phyloP scores from a whole-genome alignment of 495 filamentous ascomycete species.

The Penicillium longicatenatum region DNA sequence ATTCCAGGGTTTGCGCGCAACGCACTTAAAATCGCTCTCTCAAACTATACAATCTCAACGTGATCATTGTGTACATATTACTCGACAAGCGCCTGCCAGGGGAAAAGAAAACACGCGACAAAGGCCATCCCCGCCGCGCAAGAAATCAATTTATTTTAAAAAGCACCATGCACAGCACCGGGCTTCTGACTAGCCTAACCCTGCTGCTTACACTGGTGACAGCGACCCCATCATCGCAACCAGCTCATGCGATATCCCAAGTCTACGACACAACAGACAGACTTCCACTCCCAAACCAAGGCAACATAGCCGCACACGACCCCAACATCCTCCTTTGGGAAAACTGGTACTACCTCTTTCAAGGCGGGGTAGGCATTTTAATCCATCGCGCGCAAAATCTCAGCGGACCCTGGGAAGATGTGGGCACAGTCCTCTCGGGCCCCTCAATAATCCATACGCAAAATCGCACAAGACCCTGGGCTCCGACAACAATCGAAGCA shows the following conservation, averaged over 20 bases:
- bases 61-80: neutral
- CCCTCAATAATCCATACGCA: constrained; percentile 41
- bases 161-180: neutral
- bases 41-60: neutral
- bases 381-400: constrained; percentile 38
- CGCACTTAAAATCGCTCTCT: neutral
- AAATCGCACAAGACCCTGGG: constrained; percentile 49
- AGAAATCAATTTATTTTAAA: neutral
- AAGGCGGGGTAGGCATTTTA: constrained; percentile 33
- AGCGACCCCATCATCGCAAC: constrained; percentile 19
- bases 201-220: constrained; percentile 9
- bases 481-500: constrained; percentile 62
- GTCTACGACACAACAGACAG: constrained; percentile 33
- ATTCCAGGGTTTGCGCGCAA: too few relatives aligned
- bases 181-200: neutral
- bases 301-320: constrained; percentile 41
- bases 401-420: constrained; percentile 42
- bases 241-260: constrained; percentile 9
- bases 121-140: neutral
- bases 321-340: constrained; percentile 41
- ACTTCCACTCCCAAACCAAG: constrained; percentile 38
- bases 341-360: constrained; percentile 43
- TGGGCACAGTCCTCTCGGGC: constrained; percentile 41
- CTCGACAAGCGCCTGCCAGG: neutral
- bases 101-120: neutral